A percentile compares a stretch with the other conserved stretches of the same genome.
Conservation (phyloP, 2,329 filamentous ascomycete genomes). For the Trichoderma pleuroti region DNA sequence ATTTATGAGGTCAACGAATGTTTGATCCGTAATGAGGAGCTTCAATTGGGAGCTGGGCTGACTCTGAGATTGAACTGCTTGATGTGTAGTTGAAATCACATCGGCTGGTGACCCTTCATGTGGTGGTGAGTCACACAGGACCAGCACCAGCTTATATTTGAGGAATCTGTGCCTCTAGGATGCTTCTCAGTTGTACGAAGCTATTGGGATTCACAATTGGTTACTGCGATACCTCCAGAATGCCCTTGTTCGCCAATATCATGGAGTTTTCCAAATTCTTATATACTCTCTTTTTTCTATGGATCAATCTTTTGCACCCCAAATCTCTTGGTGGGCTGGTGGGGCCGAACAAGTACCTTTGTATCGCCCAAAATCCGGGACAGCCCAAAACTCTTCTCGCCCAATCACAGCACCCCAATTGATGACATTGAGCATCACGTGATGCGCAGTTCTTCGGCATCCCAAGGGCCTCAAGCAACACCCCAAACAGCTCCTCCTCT, state of each 20-base stretch:
- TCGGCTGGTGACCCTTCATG: neutral
- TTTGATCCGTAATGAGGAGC: no score
- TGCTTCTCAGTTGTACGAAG: no score
- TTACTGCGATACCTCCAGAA: neutral
- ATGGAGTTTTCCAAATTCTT: neutral
- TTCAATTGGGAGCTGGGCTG: neutral
- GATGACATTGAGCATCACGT: slow-evolving; percentile 34
- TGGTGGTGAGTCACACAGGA: neutral
- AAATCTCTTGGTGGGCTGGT: slow-evolving; percentile 8
- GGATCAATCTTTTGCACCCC: slow-evolving; percentile 9
- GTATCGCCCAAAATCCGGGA: neutral
- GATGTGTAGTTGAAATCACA: neutral
- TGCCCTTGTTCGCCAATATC: neutral
- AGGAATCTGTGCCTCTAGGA: no score
- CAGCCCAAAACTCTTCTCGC: neutral
- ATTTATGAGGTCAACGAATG: neutral
- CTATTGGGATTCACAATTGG: neutral
- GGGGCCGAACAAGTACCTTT: neutral
- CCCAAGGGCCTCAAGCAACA: slow-evolving; percentile 20
- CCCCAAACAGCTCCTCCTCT: slow-evolving; percentile 28
- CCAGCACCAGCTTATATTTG: neutral
- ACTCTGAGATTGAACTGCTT: neutral
- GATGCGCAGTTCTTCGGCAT: slow-evolving; percentile 22
- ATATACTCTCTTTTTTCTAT: neutral
- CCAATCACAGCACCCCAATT: slow-evolving; percentile 37